A percentile compares a stretch with the other conserved stretches of the same genome.
Evolutionary conservation across 2,329 filamentous ascomycete species (phyloP).

Genomic region (Ceratocystis diversiconidia): DNA sequence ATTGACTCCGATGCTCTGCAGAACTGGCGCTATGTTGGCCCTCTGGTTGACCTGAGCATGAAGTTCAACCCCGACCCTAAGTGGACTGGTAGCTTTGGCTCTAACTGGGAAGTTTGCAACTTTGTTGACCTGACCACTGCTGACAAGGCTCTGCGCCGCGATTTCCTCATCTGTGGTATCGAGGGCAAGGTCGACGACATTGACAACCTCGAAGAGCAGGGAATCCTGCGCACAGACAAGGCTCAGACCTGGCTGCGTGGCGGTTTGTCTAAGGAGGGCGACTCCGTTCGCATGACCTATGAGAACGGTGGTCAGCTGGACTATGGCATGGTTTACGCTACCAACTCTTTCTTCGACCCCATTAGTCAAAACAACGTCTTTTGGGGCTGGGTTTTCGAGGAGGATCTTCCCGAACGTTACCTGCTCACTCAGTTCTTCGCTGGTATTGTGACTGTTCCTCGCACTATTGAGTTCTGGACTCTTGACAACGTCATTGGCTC

Average conservation of each 20-base stretch:
- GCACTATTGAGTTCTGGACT: constrained; percentile 13
- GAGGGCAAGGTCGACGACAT: constrained; percentile 12
- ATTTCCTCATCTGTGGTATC: constrained; percentile 12
- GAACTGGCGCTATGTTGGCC: constrained; percentile 20
- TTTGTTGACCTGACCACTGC: constrained; percentile 5
- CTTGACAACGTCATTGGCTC: constrained; percentile 12
- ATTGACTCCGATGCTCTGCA: constrained; percentile 18
- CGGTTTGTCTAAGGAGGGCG: not conserved
- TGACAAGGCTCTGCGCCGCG: constrained; percentile 7
- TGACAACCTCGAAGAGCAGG: not conserved
- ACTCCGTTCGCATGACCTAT: constrained; percentile 11
- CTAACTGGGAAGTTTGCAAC: constrained; percentile 18
- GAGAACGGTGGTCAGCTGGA: constrained; percentile 18
- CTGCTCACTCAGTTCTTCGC: constrained; percentile 13
- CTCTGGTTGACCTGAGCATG: constrained; percentile 9
- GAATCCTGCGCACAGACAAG: constrained; percentile 9
- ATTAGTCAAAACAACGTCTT: constrained; percentile 5
- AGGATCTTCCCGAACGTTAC: constrained; percentile 14
- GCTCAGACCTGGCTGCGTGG: constrained; percentile 13
- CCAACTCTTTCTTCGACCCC: constrained; percentile 21
- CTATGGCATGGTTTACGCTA: constrained; percentile 21
- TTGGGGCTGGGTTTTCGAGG: constrained; percentile 11
- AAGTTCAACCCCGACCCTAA: constrained; percentile 13
- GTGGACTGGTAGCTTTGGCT: constrained; percentile 13
- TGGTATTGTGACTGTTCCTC: constrained; percentile 12